Conservation (phyloP, 768 basidiomycete genomes). For the Psilocybe cyanescens region DNA sequence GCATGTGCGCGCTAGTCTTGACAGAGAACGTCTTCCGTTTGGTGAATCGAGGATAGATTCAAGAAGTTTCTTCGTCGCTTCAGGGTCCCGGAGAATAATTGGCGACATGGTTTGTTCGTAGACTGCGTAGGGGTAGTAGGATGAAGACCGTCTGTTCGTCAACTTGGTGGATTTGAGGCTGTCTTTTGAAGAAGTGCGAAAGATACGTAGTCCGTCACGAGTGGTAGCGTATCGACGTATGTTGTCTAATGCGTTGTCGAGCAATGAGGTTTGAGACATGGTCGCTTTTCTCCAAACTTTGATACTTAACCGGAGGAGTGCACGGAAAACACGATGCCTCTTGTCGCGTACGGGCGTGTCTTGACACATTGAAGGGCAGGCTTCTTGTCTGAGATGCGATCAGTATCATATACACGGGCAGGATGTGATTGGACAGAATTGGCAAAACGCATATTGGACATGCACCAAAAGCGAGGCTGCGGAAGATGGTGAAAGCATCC, state of each 20-base stretch:
- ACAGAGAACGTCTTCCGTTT: conserved; percentile 67
- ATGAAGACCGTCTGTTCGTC: conserved; percentile 26
- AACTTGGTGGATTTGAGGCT: conserved; percentile 23
- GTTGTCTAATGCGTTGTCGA: conserved; percentile 39
- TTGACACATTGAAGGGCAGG: conserved; percentile 28
- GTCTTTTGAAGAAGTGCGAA: conserved; percentile 26
- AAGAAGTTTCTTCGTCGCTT: conserved; percentile 53
- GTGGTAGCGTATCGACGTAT: conserved; percentile 35
- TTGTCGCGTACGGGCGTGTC: conserved; percentile 22
- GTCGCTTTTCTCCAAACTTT: conserved; percentile 27
- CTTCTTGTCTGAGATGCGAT: conserved; percentile 29
- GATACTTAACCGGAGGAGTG: conserved; percentile 43
- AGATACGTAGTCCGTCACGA: conserved; percentile 33
- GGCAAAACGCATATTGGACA: conserved; percentile 20
- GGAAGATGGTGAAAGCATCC: conserved; percentile 9
- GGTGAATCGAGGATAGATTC: conserved; percentile 56
- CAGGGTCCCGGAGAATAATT: conserved; percentile 64
- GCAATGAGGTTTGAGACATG: conserved; percentile 41
- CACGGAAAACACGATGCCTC: conserved; percentile 45
- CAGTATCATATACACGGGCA: conserved; percentile 34
- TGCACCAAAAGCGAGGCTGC: conserved; percentile 31
- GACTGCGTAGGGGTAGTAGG: conserved; percentile 45
- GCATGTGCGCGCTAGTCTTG: conserved; percentile 77
- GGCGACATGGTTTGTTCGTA: conserved; percentile 55
- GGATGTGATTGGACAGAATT: conserved; percentile 17